Evolutionary conservation across 1,284 basidiomycete species (phyloP), one percentile per base, ranked within the genome.

Genomic region (Athelia psychrophila): DNA sequence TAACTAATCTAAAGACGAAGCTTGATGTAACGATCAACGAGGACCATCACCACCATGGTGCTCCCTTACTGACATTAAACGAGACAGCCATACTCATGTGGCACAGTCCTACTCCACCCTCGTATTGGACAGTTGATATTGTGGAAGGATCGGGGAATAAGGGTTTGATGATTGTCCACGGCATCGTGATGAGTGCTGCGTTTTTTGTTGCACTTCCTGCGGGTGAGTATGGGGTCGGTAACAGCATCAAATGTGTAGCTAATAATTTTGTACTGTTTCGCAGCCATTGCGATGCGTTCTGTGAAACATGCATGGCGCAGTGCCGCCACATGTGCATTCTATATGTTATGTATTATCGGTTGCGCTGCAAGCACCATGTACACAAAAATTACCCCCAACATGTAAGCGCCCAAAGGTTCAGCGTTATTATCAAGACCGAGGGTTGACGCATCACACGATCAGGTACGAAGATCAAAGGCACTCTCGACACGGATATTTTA

Each of bases 51-150:
- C 69, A 72, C 47, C 70, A 78, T 54, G 76, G 61, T 2, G 71
- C 73, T 4, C 84, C 86, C n/a, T 60, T 83, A 19, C 54, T 75
- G 16, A 72, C 79, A 56, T 73, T 93, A 46, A 90, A 93, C 64
- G 91, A 93, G 64, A 86, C 87, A 0, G 81, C 84, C 48, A 70
- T 91, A 44, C 73, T 80, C 19, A 64, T 80, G 58, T 69, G 72
- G 54, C 90, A 92, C 64, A 64, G 71, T 2, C 82, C 84, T 0
- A 89, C 86, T 0, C 86, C 87, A 0, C 80, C 84, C 0, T 91
- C 90, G 3, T 93, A 92, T 64, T 91, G 83, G 68, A 83, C 86
- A 6, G 80, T 88, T 57, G 90, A 92, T 64, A 79, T 83, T 59
- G 82, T 86, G 38, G 76, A 80, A 50, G 67, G 75, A 44, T 59